Evolutionary conservation across 1,284 basidiomycete species (phyloP).

Genomic region (Trichosporon ovoides): DNA sequence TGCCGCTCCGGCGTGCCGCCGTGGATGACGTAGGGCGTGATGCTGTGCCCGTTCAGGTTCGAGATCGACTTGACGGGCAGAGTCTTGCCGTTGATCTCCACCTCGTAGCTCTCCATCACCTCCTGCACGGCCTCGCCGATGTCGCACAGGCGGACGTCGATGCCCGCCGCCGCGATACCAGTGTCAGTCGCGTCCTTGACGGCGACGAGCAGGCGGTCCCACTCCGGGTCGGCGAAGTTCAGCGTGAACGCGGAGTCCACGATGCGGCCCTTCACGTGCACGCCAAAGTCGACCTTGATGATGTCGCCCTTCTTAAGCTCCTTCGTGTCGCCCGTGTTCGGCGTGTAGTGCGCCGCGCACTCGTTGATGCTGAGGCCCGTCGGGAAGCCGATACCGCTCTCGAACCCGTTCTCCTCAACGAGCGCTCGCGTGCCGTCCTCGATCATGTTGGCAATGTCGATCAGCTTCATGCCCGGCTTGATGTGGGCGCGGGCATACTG

Average conservation of each 20-base stretch:
- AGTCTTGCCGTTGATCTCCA: constrained; percentile 82
- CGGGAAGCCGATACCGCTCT: constrained; percentile 83
- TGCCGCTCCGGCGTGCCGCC: constrained; percentile 52
- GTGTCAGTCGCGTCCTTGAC: constrained; percentile 92
- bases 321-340: constrained; percentile 87
- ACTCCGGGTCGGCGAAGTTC: constrained; percentile 72
- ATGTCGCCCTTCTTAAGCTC: constrained; percentile 81
- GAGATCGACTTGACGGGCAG: constrained; percentile 84
- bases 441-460: constrained; percentile 87
- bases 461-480: constrained; percentile 90
- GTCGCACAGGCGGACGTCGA: constrained; percentile 90
- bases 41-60: constrained; percentile 88
- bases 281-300: constrained; percentile 94
- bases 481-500: constrained; percentile 73
- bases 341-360: constrained; percentile 94
- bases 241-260: constrained; percentile 94
- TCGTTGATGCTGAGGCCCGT: constrained; percentile 92
- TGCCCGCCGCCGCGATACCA: constrained; percentile 85
- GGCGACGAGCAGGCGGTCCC: constrained; percentile 81
- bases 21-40: constrained; percentile 84
- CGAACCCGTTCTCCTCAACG: constrained; percentile 81
- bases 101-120: constrained; percentile 98
- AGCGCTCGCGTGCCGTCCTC: constrained; percentile 85
- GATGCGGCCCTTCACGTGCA: constrained; percentile 93
- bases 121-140: constrained; percentile 91